phyloP scores from a whole-genome alignment of 805 yeast species.

The Zygoascus bituminiphila region DNA sequence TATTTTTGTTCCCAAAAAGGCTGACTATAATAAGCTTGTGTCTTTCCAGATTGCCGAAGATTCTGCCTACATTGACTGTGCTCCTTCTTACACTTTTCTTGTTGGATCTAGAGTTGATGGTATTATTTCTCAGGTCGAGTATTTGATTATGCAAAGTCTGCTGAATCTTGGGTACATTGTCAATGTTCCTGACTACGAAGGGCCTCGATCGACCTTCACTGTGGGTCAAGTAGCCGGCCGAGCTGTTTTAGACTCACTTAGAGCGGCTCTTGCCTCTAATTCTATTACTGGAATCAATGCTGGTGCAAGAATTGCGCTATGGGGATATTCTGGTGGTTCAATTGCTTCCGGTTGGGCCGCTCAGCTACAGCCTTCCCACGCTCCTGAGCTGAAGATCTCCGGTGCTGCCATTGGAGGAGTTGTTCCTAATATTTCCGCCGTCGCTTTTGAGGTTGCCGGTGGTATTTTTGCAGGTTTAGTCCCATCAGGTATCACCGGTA shows the following conservation, averaged over 20 bases:
- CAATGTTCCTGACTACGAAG: constrained; percentile 18
- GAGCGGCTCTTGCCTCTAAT: constrained; percentile 19
- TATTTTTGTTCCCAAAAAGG: constrained; percentile 14
- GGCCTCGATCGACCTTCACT: constrained; percentile 15
- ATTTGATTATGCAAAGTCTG: constrained; percentile 7
- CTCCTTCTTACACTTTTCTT: constrained; percentile 21
- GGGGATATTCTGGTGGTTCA: constrained; percentile 26
- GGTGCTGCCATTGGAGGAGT: constrained; percentile 23
- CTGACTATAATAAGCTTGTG: constrained; percentile 13
- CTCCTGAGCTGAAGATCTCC: constrained; percentile 22
- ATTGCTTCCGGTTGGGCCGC: constrained; percentile 26
- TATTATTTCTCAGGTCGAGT: constrained; percentile 4
- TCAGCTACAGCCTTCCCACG: constrained; percentile 20
- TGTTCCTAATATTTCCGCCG: constrained; percentile 16
- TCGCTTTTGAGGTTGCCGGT: constrained; percentile 13
- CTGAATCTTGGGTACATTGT: constrained; percentile 13
- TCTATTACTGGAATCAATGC: constrained; percentile 11
- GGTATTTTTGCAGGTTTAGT: constrained; percentile 21
- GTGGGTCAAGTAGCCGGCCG: constrained; percentile 21
- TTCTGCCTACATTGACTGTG: constrained; percentile 18
- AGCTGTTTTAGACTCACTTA: constrained; percentile 23
- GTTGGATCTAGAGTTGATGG: constrained; percentile 8
- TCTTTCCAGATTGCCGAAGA: constrained; percentile 23
- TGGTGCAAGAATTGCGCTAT: constrained; percentile 16
- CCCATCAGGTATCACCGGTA: constrained; percentile 23